Evolutionary conservation across 2,329 filamentous ascomycete species (phyloP).

Genomic region (Lizonia empirigonia): DNA sequence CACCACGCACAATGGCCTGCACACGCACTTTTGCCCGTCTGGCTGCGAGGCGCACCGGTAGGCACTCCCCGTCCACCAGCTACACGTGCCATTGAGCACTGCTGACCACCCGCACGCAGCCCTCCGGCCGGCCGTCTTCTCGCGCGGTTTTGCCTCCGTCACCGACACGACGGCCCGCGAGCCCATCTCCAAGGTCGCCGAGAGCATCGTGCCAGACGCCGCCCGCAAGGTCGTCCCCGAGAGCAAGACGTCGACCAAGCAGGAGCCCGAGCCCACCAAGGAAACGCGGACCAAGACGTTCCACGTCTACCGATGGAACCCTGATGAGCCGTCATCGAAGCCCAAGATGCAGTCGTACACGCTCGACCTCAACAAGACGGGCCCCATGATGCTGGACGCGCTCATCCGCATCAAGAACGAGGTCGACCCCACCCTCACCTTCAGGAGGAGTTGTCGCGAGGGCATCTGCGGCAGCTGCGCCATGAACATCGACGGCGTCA

Average conservation of each 20-base stretch:
- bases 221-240: constrained; percentile 47
- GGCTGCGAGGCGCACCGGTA: constrained; percentile 47
- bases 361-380: constrained; percentile 97
- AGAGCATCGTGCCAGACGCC: constrained; percentile 36
- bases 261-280: constrained; percentile 64
- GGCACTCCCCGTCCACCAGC: constrained; percentile 10
- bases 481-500: constrained; percentile 99
- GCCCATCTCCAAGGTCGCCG: constrained; percentile 41
- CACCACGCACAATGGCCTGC: constrained; percentile 44
- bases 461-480: constrained; percentile 98
- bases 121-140: constrained; percentile 45
- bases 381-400: constrained; percentile 97
- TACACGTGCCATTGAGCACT: constrained; percentile 27
- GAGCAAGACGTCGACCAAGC: constrained; percentile 64
- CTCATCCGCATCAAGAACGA: constrained; percentile 99
- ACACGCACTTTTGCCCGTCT: constrained; percentile 48
- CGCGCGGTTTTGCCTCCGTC: constrained; percentile 48
- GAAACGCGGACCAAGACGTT: constrained; percentile 83
- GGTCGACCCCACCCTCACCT: constrained; percentile 93
- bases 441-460: constrained; percentile 94
- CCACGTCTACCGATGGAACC: constrained; percentile 99
- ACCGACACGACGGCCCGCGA: constrained; percentile 41
- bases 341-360: constrained; percentile 94
- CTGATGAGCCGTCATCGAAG: constrained; percentile 89
- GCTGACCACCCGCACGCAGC: constrained; percentile 37